Evolutionary conservation across 116 monocot genomes (phyloP).

Genomic region (Dioscorea cayenensis): DNA sequence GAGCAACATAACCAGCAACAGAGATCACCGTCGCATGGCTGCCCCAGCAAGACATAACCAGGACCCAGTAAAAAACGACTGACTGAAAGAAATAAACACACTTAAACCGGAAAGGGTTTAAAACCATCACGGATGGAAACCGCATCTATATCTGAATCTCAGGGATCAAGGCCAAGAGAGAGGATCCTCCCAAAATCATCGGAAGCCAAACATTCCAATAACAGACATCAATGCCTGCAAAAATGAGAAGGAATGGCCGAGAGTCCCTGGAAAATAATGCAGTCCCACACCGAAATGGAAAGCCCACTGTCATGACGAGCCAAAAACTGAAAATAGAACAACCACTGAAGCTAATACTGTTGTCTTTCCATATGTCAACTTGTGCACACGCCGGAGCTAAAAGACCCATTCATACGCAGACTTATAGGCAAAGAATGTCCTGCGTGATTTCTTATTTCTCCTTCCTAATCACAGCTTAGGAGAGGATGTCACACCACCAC

Average conservation of each 20-base stretch:
- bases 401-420: not conserved
- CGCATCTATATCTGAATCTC: not conserved
- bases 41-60: constrained; percentile 10
- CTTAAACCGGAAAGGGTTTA: constrained; percentile 5
- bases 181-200: constrained; percentile 6
- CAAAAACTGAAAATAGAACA: constrained; percentile 13
- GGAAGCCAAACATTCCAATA: constrained; percentile 17
- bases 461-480: constrained; percentile 6
- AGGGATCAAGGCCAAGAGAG: constrained; percentile 17
- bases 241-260: constrained; percentile 20
- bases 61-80: constrained; percentile 14
- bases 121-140: not conserved
- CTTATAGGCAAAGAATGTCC: not conserved
- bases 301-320: constrained; percentile 21
- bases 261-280: constrained; percentile 19
- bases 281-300: constrained; percentile 10
- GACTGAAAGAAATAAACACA: not conserved
- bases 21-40: not conserved
- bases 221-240: constrained; percentile 20
- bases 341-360: not conserved
- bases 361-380: not conserved
- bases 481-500: constrained; percentile 52
- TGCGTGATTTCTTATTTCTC: not conserved
- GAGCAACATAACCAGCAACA: not conserved
- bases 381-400: not conserved